A percentile compares a stretch with the other conserved stretches of the same genome.
phyloP scores from a whole-genome alignment of 2,329 filamentous ascomycete genomes.

The Reticulascus tulasneorum region DNA sequence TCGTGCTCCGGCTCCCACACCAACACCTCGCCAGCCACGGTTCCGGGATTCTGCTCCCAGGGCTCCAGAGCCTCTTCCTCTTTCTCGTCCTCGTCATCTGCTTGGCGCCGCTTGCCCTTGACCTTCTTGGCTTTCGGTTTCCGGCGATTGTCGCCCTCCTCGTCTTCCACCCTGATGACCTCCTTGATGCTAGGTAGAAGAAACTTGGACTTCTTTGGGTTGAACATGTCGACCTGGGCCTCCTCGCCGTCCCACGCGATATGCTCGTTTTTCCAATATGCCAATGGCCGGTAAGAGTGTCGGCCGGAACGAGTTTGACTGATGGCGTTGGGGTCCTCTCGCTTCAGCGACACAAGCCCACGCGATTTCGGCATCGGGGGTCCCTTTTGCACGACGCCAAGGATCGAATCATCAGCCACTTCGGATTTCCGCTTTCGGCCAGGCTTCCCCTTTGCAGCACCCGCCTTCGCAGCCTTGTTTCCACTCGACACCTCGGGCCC shows the following conservation, averaged over 20 bases:
- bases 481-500: constrained; percentile 14
- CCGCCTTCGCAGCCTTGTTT: constrained; percentile 14
- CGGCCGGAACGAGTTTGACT: constrained; percentile 71
- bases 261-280: constrained; percentile 83
- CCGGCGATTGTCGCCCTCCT: constrained; percentile 28
- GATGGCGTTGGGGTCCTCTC: constrained; percentile 45
- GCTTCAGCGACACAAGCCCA: constrained; percentile 49
- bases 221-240: constrained; percentile 38
- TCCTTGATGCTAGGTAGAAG: constrained; percentile 70
- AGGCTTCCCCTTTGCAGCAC: constrained; percentile 18
- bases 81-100: constrained; percentile 42
- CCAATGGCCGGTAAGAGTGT: constrained; percentile 71
- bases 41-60: constrained; percentile 68
- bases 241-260: constrained; percentile 65
- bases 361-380: constrained; percentile 53
- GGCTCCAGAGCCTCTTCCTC: constrained; percentile 57
- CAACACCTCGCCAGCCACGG: constrained; percentile 59
- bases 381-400: constrained; percentile 45
- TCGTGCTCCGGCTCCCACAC: constrained; percentile 60
- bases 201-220: constrained; percentile 37
- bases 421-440: constrained; percentile 34
- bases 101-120: constrained; percentile 27
- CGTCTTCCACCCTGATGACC: constrained; percentile 69
- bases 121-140: constrained; percentile 15
- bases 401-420: constrained; percentile 41